Conservation (phyloP, 2,329 filamentous ascomycete genomes). For the Epichloe scottii region DNA sequence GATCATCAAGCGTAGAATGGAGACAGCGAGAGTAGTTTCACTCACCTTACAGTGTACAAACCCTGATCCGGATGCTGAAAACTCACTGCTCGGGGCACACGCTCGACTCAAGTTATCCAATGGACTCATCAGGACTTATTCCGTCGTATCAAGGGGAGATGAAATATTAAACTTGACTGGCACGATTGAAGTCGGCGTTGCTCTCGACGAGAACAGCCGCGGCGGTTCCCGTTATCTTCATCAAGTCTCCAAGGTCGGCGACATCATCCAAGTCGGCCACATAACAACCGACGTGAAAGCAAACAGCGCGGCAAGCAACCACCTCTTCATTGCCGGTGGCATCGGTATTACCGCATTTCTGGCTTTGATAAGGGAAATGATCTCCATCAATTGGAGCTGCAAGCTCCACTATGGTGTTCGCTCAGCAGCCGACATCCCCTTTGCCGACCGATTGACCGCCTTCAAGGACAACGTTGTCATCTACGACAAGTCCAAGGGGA, state of each 20-base stretch:
- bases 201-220: constrained; percentile 39
- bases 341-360: constrained; percentile 57
- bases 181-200: constrained; percentile 44
- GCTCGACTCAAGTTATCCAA: constrained; percentile 44
- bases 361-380: constrained; percentile 28
- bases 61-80: constrained; percentile 21
- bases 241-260: constrained; percentile 30
- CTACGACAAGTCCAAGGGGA: constrained; percentile 40
- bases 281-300: constrained; percentile 37
- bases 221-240: constrained; percentile 52
- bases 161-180: constrained; percentile 22
- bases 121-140: constrained; percentile 46
- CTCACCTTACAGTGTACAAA: constrained; percentile 37
- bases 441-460: constrained; percentile 31
- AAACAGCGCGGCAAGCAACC: constrained; percentile 35
- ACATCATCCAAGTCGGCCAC: constrained; percentile 36
- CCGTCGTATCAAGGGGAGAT: constrained; percentile 31
- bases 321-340: constrained; percentile 51
- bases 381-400: constrained; percentile 34
- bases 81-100: constrained; percentile 35
- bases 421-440: constrained; percentile 39
- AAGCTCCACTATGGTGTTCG: constrained; percentile 48
- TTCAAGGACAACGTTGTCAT: constrained; percentile 31
- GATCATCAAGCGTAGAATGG: constrained; percentile 34
- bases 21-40: constrained; percentile 38